phyloP scores from a whole-genome alignment of 495 filamentous ascomycete species.

The Talaromyces thailandensis region DNA sequence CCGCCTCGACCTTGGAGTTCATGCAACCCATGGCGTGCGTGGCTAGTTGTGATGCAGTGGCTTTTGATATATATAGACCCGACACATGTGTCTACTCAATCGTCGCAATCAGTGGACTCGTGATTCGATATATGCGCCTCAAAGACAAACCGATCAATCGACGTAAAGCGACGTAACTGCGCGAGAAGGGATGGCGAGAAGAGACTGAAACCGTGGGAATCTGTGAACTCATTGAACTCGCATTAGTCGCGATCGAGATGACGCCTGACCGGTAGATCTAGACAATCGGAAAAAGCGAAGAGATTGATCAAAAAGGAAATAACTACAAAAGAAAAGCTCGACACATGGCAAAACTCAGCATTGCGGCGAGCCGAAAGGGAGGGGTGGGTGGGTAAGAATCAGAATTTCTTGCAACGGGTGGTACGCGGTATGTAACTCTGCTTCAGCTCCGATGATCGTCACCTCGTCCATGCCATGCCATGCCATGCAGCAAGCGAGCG shows the following conservation, averaged over 20 bases:
- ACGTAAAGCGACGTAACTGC: neutral
- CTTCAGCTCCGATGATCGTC: neutral
- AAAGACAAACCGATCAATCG: too few relatives aligned
- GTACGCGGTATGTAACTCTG: neutral
- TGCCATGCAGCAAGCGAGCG: neutral
- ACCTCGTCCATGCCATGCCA: neutral
- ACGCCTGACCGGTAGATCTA: neutral
- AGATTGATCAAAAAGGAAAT: neutral
- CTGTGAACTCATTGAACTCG: neutral
- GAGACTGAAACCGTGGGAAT: neutral
- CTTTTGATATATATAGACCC: neutral
- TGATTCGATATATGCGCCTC: too few relatives aligned
- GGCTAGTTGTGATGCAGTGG: neutral
- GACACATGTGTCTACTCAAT: neutral
- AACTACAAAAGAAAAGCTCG: neutral
- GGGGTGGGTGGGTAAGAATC: neutral
- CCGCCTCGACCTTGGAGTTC: constrained; percentile 28
- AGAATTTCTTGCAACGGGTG: neutral
- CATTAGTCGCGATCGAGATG: neutral
- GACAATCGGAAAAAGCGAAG: neutral
- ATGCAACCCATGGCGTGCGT: constrained; percentile 29
- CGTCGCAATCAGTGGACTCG: neutral
- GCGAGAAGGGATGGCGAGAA: neutral
- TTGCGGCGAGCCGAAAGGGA: neutral
- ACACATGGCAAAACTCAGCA: neutral